Evolutionary conservation across 2,329 filamentous ascomycete genomes (phyloP).

Genomic region (Lachnellula suecica): DNA sequence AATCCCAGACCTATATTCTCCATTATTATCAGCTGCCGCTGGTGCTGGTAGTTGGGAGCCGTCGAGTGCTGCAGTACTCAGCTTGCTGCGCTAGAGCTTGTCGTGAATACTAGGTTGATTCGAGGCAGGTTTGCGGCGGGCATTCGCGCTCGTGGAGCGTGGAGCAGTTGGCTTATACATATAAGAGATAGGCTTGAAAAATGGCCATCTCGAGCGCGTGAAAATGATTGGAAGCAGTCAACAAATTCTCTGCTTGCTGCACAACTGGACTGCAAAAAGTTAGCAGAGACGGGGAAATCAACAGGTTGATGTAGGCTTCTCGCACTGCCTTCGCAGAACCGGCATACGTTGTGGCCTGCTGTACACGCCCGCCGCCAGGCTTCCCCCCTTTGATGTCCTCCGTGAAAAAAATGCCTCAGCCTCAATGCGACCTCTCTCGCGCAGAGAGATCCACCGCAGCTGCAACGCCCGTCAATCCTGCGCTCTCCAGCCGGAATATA

Average conservation of each 20-base stretch:
- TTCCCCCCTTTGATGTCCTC: slow-evolving; percentile 6
- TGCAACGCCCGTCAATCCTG: slow-evolving; percentile 17
- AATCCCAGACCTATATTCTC: background rate
- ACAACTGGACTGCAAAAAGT: slow-evolving; percentile 12
- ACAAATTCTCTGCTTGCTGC: slow-evolving; percentile 15
- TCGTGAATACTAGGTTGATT: slow-evolving; percentile 15
- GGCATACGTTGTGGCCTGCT: slow-evolving; percentile 12
- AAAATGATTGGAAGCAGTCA: slow-evolving; percentile 19
- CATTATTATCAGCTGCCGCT: background rate
- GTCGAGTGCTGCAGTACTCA: slow-evolving; percentile 12
- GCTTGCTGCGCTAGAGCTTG: slow-evolving; percentile 13
- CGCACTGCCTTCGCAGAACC: slow-evolving; percentile 13
- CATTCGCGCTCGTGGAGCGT: slow-evolving; percentile 15
- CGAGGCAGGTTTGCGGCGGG: slow-evolving; percentile 11
- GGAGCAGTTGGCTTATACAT: slow-evolving; percentile 21
- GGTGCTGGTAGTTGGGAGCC: slow-evolving; percentile 4
- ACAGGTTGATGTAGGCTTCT: slow-evolving; percentile 10
- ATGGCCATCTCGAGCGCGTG: slow-evolving; percentile 18
- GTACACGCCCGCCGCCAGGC: slow-evolving; percentile 10
- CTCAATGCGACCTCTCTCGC: slow-evolving; percentile 12
- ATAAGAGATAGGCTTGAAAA: slow-evolving; percentile 18
- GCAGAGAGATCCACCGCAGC: slow-evolving; percentile 11
- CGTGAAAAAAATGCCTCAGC: slow-evolving; percentile 13
- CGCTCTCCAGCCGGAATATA: slow-evolving; percentile 18
- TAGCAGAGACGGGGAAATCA: slow-evolving; percentile 6